These are phyloP conservation scores for Paraleonurus japonicus DNA, from an alignment of 257 asterid genomes.

Conservation along the genomic window DNA sequence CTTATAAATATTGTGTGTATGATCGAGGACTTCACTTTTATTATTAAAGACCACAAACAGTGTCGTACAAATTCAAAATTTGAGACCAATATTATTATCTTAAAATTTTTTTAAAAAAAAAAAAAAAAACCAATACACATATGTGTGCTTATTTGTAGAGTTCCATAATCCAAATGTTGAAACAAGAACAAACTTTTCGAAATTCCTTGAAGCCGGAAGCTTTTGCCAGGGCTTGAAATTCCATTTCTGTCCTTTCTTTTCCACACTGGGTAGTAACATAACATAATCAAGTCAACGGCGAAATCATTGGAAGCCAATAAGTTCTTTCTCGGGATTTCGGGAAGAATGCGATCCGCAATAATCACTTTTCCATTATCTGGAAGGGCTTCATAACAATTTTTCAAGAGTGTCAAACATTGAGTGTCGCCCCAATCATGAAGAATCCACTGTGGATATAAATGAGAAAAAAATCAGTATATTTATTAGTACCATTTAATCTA, in stretches of 20 bases:
- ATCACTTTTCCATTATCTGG: constrained; percentile 57
- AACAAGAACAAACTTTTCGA: neutral
- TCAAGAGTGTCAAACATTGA: constrained; percentile 48
- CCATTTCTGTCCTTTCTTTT: constrained; percentile 27
- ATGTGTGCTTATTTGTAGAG: constrained; percentile 17
- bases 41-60: no score
- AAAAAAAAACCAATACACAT: no score
- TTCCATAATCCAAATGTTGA: neutral
- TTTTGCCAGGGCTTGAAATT: neutral
- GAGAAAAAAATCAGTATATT: no score
- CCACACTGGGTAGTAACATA: neutral
- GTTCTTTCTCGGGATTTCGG: constrained; percentile 41
- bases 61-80: no score
- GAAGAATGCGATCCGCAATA: constrained; percentile 40
- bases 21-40: no score
- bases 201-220: constrained; percentile 2
- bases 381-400: constrained; percentile 18
- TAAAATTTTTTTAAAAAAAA: no score
- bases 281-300: constrained; percentile 1
- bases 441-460: constrained; percentile 38
- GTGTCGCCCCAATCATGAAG: constrained; percentile 61
- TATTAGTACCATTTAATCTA: no score
- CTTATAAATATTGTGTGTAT: no score
- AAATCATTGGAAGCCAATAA: constrained; percentile 17
- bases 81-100: no score